Conservation (phyloP, 2,329 filamentous ascomycete genomes). For the Colletotrichum lini region DNA sequence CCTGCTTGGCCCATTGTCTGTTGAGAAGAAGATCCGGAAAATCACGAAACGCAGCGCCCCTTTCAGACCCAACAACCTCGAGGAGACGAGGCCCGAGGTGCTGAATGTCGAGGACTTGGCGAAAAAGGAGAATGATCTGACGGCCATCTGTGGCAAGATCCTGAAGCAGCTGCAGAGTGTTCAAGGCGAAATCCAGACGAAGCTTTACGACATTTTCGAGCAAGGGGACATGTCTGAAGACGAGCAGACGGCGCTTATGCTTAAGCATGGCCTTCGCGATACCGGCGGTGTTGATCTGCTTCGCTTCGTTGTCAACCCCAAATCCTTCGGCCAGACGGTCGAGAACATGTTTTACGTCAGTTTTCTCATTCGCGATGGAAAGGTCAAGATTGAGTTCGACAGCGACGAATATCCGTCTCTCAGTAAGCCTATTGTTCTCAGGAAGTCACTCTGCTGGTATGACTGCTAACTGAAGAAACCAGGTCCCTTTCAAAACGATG, state of each 20-base stretch:
- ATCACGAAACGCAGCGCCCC: constrained; percentile 79
- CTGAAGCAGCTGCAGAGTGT: constrained; percentile 70
- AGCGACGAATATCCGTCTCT: constrained; percentile 82
- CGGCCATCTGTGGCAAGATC: constrained; percentile 83
- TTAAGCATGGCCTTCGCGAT: constrained; percentile 74
- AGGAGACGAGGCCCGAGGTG: constrained; percentile 83
- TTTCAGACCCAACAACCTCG: constrained; percentile 77
- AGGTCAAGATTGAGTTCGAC: constrained; percentile 81
- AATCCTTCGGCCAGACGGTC: constrained; percentile 92
- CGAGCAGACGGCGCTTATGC: constrained; percentile 69
- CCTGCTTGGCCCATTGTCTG: constrained; percentile 87
- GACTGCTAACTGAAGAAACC: constrained; percentile 40
- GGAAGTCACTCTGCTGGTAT: constrained; percentile 26
- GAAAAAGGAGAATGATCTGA: constrained; percentile 84
- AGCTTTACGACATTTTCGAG: constrained; percentile 59
- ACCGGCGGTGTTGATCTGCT: constrained; percentile 84
- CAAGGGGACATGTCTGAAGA: constrained; percentile 59
- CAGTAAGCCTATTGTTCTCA: constrained; percentile 67
- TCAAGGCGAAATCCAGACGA: constrained; percentile 62
- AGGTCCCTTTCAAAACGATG: constrained; percentile 57
- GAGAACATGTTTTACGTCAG: constrained; percentile 98
- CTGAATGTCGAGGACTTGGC: constrained; percentile 81
- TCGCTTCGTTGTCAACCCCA: constrained; percentile 90
- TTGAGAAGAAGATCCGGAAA: constrained; percentile 86
- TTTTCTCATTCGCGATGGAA: constrained; percentile 91